Percentiles rank a stretch among this genome's conserved stretches.
These are phyloP conservation scores for Barnettozyma botsteinii DNA, from an alignment of 805 yeast species.

Conservation along the genomic window DNA sequence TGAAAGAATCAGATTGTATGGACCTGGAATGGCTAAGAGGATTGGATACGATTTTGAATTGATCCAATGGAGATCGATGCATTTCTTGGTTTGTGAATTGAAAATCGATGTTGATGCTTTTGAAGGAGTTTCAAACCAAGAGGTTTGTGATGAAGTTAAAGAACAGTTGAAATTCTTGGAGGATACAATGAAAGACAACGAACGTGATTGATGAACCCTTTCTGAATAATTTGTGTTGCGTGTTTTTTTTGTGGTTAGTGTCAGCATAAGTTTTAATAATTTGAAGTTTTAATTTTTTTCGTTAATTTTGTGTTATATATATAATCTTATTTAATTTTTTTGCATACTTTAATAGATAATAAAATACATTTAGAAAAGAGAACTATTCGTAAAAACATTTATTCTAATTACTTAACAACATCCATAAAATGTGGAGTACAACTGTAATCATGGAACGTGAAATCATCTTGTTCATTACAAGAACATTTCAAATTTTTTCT, in stretches of 20 bases:
- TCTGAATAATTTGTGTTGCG: no score
- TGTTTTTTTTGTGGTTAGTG: no score
- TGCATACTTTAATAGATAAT: no score
- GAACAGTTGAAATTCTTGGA: slow-evolving; percentile 41
- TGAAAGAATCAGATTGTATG: slow-evolving; percentile 50
- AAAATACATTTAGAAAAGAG: no score
- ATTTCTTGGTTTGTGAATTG: slow-evolving; percentile 46
- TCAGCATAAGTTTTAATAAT: no score
- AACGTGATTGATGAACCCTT: slow-evolving; percentile 24
- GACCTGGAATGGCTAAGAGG: slow-evolving; percentile 45
- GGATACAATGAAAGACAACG: slow-evolving; percentile 32
- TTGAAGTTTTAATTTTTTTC: no score
- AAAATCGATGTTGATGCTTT: slow-evolving; percentile 41
- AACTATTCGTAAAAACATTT: no score
- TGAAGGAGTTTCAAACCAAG: slow-evolving; percentile 33
- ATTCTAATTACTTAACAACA: slow-evolving; percentile 1
- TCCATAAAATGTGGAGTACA: slow-evolving; percentile 60
- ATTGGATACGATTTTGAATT: slow-evolving; percentile 54
- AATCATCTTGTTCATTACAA: slow-evolving; percentile 67
- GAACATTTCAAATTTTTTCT: slow-evolving; percentile 59
- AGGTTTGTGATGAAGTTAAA: slow-evolving; percentile 45
- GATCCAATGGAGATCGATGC: slow-evolving; percentile 56
- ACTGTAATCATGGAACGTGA: slow-evolving; percentile 64
- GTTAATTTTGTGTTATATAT: no score
- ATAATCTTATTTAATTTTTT: no score